Conservation (phyloP, 371 early-diverging fungal genomes). For the Zopfochytrium polystomum region DNA sequence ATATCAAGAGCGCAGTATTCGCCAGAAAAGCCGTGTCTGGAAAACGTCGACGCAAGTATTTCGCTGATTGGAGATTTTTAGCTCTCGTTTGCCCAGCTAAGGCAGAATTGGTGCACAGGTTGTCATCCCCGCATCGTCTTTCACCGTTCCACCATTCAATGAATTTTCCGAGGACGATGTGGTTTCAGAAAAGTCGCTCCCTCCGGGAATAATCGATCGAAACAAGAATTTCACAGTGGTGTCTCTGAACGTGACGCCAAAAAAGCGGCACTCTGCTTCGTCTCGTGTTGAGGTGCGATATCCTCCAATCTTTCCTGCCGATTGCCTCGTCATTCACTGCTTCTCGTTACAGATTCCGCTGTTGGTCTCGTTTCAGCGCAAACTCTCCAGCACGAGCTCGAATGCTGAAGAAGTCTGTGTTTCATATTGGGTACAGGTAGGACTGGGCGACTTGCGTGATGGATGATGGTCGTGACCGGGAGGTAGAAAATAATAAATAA, state of each 20-base stretch:
- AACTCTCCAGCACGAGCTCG: not conserved
- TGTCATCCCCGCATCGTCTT: slow-evolving; percentile 63
- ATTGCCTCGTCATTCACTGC: too few relatives aligned
- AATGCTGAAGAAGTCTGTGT: not conserved
- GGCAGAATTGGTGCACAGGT: slow-evolving; percentile 42
- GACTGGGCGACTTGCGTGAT: not conserved
- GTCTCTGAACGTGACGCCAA: not conserved
- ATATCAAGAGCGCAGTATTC: slow-evolving; percentile 57
- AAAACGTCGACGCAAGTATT: not conserved
- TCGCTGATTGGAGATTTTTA: not conserved
- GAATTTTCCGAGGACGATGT: slow-evolving; percentile 84
- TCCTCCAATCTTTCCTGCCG: not conserved
- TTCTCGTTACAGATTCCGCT: not conserved
- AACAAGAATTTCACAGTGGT: not conserved
- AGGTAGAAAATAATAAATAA: too few relatives aligned
- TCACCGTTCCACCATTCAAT: slow-evolving; percentile 72
- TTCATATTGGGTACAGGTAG: not conserved
- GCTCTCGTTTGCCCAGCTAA: too few relatives aligned
- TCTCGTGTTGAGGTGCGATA: not conserved
- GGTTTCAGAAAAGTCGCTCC: not conserved
- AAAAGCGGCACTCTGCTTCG: not conserved
- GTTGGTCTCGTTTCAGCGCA: not conserved
- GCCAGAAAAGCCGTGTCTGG: slow-evolving; percentile 27
- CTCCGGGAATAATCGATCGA: not conserved
- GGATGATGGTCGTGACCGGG: too few relatives aligned